Base-by-base conservation (phyloP, 2,329 filamentous ascomycete genomes). In the Neocatenulostroma microsporum region DNA sequence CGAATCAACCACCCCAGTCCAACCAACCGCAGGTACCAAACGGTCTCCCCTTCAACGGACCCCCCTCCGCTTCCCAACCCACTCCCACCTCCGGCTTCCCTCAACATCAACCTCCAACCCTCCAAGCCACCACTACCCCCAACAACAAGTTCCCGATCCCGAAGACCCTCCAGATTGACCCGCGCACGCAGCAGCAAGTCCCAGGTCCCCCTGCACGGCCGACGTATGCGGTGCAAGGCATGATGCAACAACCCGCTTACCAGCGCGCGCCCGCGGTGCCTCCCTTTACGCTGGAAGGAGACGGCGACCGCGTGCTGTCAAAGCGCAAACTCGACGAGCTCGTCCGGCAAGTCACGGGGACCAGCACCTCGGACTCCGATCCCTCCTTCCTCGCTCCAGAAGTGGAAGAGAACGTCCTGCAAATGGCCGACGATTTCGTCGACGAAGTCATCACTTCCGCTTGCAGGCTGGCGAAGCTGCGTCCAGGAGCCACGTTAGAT, bases 261-360 rank as follows among this genome's bases (percentile, higher is more conserved):
- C 69, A 80, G 37, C 88, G 87, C 55, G 77, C 85, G 29, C 85
- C 87, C 0, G n/a, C n/a, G n/a, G n/a, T n/a, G n/a, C n/a, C n/a
- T 14, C 78, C 80, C 0, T 94, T 85, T 60, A 84, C 85, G 39
- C 79, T 95, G 40, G 89, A 96, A 58, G 84, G 85, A 20, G 88
- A 94, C 56, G 87, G 86, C 18, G 87, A 95, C 53, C 81, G 88
- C 28, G 83, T 98, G 1, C 70, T 98, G n/a, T 93, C 83, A 66
- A 95, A 95, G 75, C 93, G 94, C 67, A 96, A 94, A 66, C 73
- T 98, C 26, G 88, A 98, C 55, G 89, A 95, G 58, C 73, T 98
- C 24, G 88, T 96, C 7, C 78, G 88, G 33, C 89, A 96, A 62
- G 87, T 96, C 41, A 94, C 86, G 23, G 88, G 88, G 36, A 82